Percentiles rank a stretch among this genome's conserved stretches.
Evolutionary conservation across 805 yeast species (phyloP).

Genomic region (Ogataea methanolica): DNA sequence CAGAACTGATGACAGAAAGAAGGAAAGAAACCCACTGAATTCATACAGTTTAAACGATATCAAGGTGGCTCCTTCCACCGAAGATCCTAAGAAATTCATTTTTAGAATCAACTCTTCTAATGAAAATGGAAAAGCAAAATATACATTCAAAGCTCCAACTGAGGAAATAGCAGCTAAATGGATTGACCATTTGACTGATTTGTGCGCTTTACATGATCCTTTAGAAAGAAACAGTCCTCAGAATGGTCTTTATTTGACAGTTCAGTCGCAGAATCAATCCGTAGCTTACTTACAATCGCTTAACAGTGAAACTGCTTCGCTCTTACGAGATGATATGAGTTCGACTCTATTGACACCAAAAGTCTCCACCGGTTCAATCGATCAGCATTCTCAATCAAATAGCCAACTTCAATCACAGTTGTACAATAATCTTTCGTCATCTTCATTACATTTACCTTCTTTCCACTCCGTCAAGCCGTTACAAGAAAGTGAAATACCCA

Average conservation of each 20-base stretch:
- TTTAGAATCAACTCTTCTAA: constrained; percentile 28
- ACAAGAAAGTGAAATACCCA: not conserved
- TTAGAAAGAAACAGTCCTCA: constrained; percentile 46
- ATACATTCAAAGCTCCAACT: constrained; percentile 40
- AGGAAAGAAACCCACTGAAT: constrained; percentile 42
- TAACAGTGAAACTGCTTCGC: constrained; percentile 4
- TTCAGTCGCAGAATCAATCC: constrained; percentile 8
- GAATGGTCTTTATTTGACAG: constrained; percentile 16
- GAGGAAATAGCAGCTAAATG: constrained; percentile 44
- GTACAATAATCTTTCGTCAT: constrained; percentile 12
- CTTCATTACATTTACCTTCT: constrained; percentile 22
- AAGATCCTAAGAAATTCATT: constrained; percentile 34
- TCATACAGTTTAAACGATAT: constrained; percentile 36
- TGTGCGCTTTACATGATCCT: constrained; percentile 43
- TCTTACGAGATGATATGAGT: constrained; percentile 9
- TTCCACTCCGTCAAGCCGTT: constrained; percentile 19
- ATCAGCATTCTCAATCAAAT: not conserved
- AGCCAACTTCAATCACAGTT: constrained; percentile 4
- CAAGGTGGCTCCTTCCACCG: constrained; percentile 28
- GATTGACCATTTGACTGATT: constrained; percentile 50
- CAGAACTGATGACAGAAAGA: constrained; percentile 49
- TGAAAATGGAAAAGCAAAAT: constrained; percentile 23
- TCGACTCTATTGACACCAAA: not conserved
- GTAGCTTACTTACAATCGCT: constrained; percentile 2
- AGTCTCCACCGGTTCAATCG: not conserved